These are phyloP conservation scores for Fusarium bulbicola DNA, from an alignment of 2,329 filamentous ascomycete species.

Conservation along the genomic window DNA sequence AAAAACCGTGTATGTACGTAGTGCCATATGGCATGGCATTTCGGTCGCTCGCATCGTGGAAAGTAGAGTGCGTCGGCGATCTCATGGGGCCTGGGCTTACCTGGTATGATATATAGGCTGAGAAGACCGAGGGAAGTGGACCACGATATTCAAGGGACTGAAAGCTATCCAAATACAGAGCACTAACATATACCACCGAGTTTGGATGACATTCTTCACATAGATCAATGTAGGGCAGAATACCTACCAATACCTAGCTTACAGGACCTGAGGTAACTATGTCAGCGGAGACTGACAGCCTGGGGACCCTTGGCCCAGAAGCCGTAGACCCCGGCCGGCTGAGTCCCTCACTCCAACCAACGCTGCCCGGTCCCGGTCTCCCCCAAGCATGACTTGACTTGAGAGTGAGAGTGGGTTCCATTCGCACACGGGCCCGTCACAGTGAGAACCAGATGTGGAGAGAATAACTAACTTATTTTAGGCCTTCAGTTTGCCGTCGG, in stretches of 20 bases:
- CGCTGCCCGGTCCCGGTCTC: neutral
- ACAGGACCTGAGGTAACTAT: neutral
- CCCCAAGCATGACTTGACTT: neutral
- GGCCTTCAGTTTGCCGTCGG: constrained; percentile 28
- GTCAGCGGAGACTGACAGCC: constrained; percentile 18
- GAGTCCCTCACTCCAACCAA: neutral
- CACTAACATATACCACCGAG: neutral
- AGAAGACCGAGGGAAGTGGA: neutral
- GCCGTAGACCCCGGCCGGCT: constrained; percentile 7
- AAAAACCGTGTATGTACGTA: neutral
- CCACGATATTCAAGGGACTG: neutral
- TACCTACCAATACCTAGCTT: neutral
- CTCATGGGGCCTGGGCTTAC: neutral
- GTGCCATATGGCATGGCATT: neutral
- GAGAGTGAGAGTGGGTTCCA: neutral
- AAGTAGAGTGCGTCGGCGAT: constrained; percentile 11
- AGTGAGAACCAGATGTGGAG: constrained; percentile 15
- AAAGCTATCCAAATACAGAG: neutral
- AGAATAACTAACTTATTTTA: neutral
- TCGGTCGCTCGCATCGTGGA: neutral
- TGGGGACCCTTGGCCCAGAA: constrained; percentile 6
- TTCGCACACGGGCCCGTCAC: neutral
- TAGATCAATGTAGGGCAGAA: neutral
- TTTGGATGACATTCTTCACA: neutral
- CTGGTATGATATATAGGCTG: constrained; percentile 14